A percentile compares a stretch with the other conserved stretches of the same genome.
phyloP scores from a whole-genome alignment of 768 basidiomycete species.

The Trametes sanguinea region DNA sequence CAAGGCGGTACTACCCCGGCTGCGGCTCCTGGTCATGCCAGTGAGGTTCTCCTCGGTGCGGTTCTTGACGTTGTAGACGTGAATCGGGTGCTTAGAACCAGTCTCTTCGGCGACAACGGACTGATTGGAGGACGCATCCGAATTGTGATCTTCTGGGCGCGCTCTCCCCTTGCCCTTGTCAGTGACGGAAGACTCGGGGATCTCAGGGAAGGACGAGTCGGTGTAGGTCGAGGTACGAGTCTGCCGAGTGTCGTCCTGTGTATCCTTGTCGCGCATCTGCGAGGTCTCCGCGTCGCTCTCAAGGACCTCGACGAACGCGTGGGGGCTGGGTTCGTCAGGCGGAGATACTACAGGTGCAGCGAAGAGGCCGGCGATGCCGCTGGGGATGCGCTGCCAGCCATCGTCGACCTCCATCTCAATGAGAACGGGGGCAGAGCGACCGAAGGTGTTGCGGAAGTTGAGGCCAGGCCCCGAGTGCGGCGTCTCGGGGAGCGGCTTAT shows the following conservation, averaged over 20 bases:
- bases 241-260: slow-evolving; percentile 22
- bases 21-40: slow-evolving; percentile 14
- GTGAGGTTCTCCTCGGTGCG: slow-evolving; percentile 20
- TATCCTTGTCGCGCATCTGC: slow-evolving; percentile 25
- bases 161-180: slow-evolving; percentile 55
- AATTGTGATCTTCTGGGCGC: slow-evolving; percentile 27
- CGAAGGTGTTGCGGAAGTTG: slow-evolving; percentile 60
- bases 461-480: slow-evolving; percentile 30
- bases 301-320: slow-evolving; percentile 66
- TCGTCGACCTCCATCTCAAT: slow-evolving; percentile 49
- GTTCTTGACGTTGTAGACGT: slow-evolving; percentile 47
- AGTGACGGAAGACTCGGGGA: slow-evolving; percentile 26
- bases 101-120: slow-evolving; percentile 44
- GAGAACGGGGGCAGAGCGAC: slow-evolving; percentile 47
- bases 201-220: slow-evolving; percentile 17
- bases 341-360: slow-evolving; percentile 10
- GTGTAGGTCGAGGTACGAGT: slow-evolving; percentile 28
- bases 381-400: slow-evolving; percentile 65
- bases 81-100: slow-evolving; percentile 60
- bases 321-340: slow-evolving; percentile 44
- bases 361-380: slow-evolving; percentile 42
- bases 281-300: slow-evolving; percentile 42
- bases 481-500: slow-evolving; percentile 36
- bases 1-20: slow-evolving; percentile 15
- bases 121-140: slow-evolving; percentile 41